Evolutionary conservation across 148 eudicot species (phyloP).

Genomic region (Amaranthus hypochondriacus): DNA sequence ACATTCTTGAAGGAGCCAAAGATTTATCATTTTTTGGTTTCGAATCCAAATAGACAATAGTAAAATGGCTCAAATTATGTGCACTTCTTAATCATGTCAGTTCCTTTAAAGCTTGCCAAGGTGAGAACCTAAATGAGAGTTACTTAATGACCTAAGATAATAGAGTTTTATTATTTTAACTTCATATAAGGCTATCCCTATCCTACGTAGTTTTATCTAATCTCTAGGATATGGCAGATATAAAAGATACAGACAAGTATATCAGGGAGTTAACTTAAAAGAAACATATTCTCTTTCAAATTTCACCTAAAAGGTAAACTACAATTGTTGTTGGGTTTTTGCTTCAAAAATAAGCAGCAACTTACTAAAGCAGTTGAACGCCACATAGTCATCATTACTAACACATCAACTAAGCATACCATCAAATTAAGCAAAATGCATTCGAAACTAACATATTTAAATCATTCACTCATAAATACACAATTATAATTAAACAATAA

Average conservation of each 20-base stretch:
- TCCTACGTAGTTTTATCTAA: no score
- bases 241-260: background rate
- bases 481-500: background rate
- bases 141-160: no score
- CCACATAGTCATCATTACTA: background rate
- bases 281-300: background rate
- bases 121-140: background rate
- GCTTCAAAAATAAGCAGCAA: conserved; percentile 11
- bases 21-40: no score
- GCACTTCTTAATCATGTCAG: no score
- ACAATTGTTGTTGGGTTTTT: background rate
- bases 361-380: background rate
- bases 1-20: no score
- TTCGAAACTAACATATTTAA: background rate
- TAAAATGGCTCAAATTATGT: no score
- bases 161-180: no score
- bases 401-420: conserved; percentile 5
- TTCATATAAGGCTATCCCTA: no score
- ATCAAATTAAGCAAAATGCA: background rate
- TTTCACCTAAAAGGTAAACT: background rate
- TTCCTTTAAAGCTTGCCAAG: background rate
- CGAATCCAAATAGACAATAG: no score
- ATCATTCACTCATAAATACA: background rate
- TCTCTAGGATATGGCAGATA: no score
- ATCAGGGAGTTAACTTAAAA: background rate